These are phyloP conservation scores for Didymella segeticola DNA, from an alignment of 2,329 filamentous ascomycete genomes.

Conservation along the genomic window DNA sequence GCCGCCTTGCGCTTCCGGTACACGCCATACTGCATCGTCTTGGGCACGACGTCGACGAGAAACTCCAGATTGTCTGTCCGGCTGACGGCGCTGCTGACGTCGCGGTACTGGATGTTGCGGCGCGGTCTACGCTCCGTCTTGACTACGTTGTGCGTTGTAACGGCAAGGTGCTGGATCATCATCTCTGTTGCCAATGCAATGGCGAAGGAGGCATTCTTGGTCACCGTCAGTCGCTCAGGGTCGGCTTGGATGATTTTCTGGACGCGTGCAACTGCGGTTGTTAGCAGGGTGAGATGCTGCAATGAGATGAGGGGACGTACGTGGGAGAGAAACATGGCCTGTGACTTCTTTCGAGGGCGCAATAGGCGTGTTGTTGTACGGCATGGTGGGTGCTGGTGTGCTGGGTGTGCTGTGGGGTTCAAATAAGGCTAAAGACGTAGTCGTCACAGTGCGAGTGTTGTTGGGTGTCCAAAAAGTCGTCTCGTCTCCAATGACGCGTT, in stretches of 20 bases:
- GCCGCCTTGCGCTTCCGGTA: constrained; percentile 68
- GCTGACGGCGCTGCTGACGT: constrained; percentile 85
- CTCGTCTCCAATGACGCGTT: constrained; percentile 6
- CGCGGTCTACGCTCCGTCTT: constrained; percentile 91
- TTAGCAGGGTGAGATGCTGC: constrained; percentile 5
- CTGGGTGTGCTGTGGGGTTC: background rate
- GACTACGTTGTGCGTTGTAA: constrained; percentile 84
- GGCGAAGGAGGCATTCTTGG: constrained; percentile 91
- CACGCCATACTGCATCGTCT: constrained; percentile 80
- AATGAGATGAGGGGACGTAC: constrained; percentile 60
- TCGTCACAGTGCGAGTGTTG: too few species aligned
- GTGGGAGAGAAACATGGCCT: constrained; percentile 82
- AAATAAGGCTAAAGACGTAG: too few species aligned
- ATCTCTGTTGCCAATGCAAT: constrained; percentile 94
- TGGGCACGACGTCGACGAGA: constrained; percentile 86
- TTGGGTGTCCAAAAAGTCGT: constrained; percentile 1
- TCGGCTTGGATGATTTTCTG: constrained; percentile 95
- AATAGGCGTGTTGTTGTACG: constrained; percentile 87
- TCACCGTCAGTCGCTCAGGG: constrained; percentile 76
- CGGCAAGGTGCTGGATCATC: constrained; percentile 91
- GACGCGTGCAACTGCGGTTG: constrained; percentile 78
- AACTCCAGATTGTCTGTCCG: constrained; percentile 96
- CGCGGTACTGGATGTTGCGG: constrained; percentile 94
- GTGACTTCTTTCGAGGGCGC: constrained; percentile 81
- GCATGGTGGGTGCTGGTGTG: constrained; percentile 65